phyloP scores from a whole-genome alignment of 2,329 filamentous ascomycete species.

The Macrophomina pseudophaseolina region DNA sequence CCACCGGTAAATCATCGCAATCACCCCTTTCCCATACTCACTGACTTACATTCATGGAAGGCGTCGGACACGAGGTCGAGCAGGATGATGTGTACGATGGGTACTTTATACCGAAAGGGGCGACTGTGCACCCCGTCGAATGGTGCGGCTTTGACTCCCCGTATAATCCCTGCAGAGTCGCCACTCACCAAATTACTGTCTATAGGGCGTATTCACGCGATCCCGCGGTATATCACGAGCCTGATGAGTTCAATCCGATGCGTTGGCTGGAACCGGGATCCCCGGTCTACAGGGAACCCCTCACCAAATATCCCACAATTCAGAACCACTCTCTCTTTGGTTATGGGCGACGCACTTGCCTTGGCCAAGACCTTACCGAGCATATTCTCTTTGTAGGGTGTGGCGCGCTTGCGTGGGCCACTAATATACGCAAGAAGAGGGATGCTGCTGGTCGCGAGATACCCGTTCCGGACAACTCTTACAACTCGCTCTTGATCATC shows the following conservation, averaged over 20 bases:
- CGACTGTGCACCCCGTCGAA: conserved; percentile 19
- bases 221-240: conserved; percentile 35
- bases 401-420: conserved; percentile 30
- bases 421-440: conserved; percentile 27
- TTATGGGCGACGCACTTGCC: conserved; percentile 56
- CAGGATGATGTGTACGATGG: conserved; percentile 26
- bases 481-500: conserved; percentile 16
- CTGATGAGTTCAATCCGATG: conserved; percentile 44
- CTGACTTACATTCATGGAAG: not conserved
- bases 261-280: conserved; percentile 54
- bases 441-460: conserved; percentile 15
- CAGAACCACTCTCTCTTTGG: conserved; percentile 44
- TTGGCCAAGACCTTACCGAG: conserved; percentile 32
- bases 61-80: conserved; percentile 12
- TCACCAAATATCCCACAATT: conserved; percentile 29
- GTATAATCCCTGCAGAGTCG: too few species aligned
- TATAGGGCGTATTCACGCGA: not conserved
- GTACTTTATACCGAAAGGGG: conserved; percentile 19
- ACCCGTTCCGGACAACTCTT: conserved; percentile 16
- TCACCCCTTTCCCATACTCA: too few species aligned
- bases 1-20: conserved; percentile 28
- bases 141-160: not conserved
- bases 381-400: conserved; percentile 26
- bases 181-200: too few species aligned
- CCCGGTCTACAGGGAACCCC: conserved; percentile 29